A percentile compares a stretch with the other conserved stretches of the same genome.
Conservation (phyloP, 2,329 filamentous ascomycete genomes). For the Onygenales sp. region DNA sequence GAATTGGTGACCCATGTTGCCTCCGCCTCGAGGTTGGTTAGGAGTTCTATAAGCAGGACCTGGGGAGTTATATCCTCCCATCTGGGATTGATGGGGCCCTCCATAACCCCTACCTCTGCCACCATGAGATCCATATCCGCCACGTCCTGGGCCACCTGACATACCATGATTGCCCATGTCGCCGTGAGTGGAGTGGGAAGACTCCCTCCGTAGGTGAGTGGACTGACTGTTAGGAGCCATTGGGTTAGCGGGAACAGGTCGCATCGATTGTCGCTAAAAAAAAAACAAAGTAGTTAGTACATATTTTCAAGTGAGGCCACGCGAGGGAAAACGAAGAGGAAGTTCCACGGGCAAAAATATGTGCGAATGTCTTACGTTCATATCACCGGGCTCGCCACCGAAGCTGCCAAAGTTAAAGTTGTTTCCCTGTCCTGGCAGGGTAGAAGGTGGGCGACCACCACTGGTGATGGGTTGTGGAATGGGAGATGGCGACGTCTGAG, state of each 20-base stretch:
- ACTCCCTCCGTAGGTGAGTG: slow-evolving; percentile 77
- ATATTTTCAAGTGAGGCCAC: neutral
- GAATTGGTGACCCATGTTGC: slow-evolving; percentile 44
- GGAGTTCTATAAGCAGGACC: slow-evolving; percentile 43
- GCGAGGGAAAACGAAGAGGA: too few species aligned
- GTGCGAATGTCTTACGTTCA: slow-evolving; percentile 51
- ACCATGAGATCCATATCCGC: slow-evolving; percentile 42
- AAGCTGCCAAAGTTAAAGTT: slow-evolving; percentile 77
- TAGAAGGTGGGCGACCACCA: slow-evolving; percentile 71
- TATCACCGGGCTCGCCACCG: slow-evolving; percentile 58
- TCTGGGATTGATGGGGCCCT: slow-evolving; percentile 41
- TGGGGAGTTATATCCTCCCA: slow-evolving; percentile 39
- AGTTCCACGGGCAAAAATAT: neutral
- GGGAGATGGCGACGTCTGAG: slow-evolving; percentile 79
- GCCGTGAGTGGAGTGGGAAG: slow-evolving; percentile 70
- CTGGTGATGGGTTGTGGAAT: slow-evolving; percentile 83
- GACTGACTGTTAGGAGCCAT: slow-evolving; percentile 54
- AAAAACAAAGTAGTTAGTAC: slow-evolving; percentile 6
- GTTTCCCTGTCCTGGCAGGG: slow-evolving; percentile 59
- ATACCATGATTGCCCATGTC: slow-evolving; percentile 56
- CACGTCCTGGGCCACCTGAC: slow-evolving; percentile 44
- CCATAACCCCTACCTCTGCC: slow-evolving; percentile 52
- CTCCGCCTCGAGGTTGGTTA: slow-evolving; percentile 41
- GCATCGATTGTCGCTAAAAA: slow-evolving; percentile 14
- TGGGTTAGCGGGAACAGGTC: slow-evolving; percentile 55